phyloP scores from a whole-genome alignment of 179 eudicot species.

The Silene vulgaris region DNA sequence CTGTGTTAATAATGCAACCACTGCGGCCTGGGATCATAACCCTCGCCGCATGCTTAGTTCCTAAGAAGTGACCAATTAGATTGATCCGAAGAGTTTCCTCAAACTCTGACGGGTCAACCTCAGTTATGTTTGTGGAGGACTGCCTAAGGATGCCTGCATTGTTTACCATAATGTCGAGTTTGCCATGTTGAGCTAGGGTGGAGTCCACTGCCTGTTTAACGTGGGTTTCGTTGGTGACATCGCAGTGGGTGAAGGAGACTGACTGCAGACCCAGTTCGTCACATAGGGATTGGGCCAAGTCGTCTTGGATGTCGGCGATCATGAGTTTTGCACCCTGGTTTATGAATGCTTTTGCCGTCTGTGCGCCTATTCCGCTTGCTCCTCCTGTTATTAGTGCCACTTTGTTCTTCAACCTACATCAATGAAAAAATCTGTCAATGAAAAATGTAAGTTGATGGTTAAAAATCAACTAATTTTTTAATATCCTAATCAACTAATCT shows the following conservation, averaged over 20 bases:
- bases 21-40: slow-evolving; percentile 29
- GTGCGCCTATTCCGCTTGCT: slow-evolving; percentile 29
- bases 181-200: slow-evolving; percentile 14
- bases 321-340: slow-evolving; percentile 26
- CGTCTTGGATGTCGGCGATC: slow-evolving; percentile 31
- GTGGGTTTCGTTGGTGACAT: slow-evolving; percentile 23
- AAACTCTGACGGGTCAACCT: slow-evolving; percentile 19
- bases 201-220: slow-evolving; percentile 24
- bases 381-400: slow-evolving; percentile 30
- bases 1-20: slow-evolving; percentile 24
- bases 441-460: too few species aligned
- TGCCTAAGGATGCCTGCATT: slow-evolving; percentile 23
- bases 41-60: slow-evolving; percentile 32
- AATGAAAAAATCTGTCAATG: background rate
- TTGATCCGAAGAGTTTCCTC: slow-evolving; percentile 20
- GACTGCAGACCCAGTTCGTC: slow-evolving; percentile 8
- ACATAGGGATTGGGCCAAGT: slow-evolving; percentile 20
- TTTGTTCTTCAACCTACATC: slow-evolving; percentile 22
- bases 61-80: slow-evolving; percentile 27
- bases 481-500: too few species aligned
- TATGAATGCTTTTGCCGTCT: slow-evolving; percentile 18
- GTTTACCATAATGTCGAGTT: slow-evolving; percentile 30
- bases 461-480: too few species aligned
- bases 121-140: slow-evolving; percentile 8
- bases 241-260: slow-evolving; percentile 24